Evolutionary conservation across 2,329 filamentous ascomycete species (phyloP), one percentile per base, ranked within the genome.

Genomic region (Aspergillus ochraceus): DNA sequence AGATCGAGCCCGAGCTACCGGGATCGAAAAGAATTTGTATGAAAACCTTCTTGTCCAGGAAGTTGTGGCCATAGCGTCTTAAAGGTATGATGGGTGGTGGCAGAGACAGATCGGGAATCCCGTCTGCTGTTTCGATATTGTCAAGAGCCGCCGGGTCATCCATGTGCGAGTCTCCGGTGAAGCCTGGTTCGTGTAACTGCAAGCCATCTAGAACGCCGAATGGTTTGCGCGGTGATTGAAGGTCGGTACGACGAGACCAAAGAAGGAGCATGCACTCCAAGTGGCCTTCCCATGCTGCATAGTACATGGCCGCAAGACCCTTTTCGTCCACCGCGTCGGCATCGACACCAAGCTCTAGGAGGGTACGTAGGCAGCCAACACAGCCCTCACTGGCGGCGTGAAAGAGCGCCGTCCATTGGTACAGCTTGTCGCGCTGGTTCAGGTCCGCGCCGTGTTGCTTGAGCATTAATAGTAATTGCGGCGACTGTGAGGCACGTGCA

Each of bases 241-340:
- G 60, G 30, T 70, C 59, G 36, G 60, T 62, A 3, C 71, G 69
- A 54, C 72, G 73, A n/a, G 76, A 75, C 74, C 80, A 80, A 32
- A 99, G 85, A 8, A 97, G 83, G 70, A 89, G 88, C 90, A 99
- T 97, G 78, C 95, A 98, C 70, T 94, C 90, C 57, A 98, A 79
- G 72, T 98, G 91, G 0, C 95, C 95, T 78, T 99, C 95, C 95
- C 95, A 99, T 0, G 92, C 94, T 14, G 95, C 95, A 76, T 99
- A 99, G 76, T 99, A 99, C 88, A 98, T 92, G 29, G 95, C 93
- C 2, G 93, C 92, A 4, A 98, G 83, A 17, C 88, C 89, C 73
- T 98, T 99, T 77, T 99, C 95, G 71, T 99, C 95, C 49, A 91
- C 79, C 57, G 92, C 90, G 64, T 88, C 88, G 1, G 90, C 85